Base-by-base conservation (phyloP, 495 filamentous ascomycete genomes). In the Neurospora sp. region DNA sequence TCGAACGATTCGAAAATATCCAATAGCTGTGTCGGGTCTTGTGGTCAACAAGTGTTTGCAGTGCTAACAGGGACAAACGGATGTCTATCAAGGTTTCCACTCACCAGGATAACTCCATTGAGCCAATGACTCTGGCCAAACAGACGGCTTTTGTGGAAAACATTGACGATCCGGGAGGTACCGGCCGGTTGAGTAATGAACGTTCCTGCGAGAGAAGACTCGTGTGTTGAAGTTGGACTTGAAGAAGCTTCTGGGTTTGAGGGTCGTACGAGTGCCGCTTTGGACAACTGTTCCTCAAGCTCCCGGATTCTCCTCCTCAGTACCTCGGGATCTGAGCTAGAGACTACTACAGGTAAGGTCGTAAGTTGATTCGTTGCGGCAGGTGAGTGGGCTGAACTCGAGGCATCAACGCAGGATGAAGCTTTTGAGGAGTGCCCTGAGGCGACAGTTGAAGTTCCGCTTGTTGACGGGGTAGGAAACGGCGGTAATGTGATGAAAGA, bases 101-200 rank as follows among this genome's bases (percentile, higher is more conserved):
- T 72, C 82, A 88, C 87, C 69, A 84, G 69, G 20, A 75, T 69
- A 12, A 83, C 72, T 0, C 80, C 82, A 73, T 81, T 85, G 11
- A 87, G 79, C 88, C 86, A 90, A 76, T 89, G 87, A 70, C 85
- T 89, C 70, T 86, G 87, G 0, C 88, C 88, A 76, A 89, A 87
- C 5, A 86, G 59, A 0, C 88, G 83, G 0, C 81, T 82, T 78
- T 89, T 89, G 74, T 89, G 86, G n/a, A 81, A 81, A 41, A 89
- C 81, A 35, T 81, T 80, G 71, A 16, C 77, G 76, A 27, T 72
- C 40, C 23, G 80, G 76, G 38, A 78, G 70, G n/a, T 66, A 59
- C 48, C 76, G 73, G 20, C 44, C 23, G 77, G 80, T 39, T 69
- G 77, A 41, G 72, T 74, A n/a, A 41, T 71, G 69, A 40, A 74